Percentiles rank a stretch among this genome's conserved stretches.
phyloP scores from a whole-genome alignment of 805 yeast species.

The Peterozyma toletana region DNA sequence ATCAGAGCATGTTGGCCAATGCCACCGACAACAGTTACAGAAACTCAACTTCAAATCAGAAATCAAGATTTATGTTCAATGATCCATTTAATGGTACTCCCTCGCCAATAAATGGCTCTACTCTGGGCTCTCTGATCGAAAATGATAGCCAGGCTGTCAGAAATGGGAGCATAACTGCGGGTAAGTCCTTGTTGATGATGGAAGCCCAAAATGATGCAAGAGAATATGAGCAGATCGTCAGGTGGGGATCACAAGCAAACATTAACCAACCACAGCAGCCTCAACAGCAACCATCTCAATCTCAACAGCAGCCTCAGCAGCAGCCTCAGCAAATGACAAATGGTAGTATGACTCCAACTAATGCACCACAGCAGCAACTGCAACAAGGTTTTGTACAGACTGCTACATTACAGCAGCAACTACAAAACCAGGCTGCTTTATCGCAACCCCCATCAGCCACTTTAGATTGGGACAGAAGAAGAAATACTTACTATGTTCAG shows the following conservation, averaged over 20 bases:
- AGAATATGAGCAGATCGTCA: constrained; percentile 40
- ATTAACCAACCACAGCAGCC: constrained; percentile 4
- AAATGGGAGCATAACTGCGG: constrained; percentile 21
- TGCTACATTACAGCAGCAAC: background rate
- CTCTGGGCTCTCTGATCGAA: constrained; percentile 2
- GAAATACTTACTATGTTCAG: constrained; percentile 5
- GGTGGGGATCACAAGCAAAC: constrained; percentile 16
- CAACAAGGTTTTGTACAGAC: background rate
- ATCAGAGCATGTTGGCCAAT: background rate
- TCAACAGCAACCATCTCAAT: constrained; percentile 13
- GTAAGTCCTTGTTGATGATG: constrained; percentile 35
- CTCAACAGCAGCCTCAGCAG: constrained; percentile 7
- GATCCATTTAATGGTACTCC: constrained; percentile 40
- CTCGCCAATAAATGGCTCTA: background rate
- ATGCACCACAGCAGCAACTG: background rate
- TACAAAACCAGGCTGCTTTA: background rate
- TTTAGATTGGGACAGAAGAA: constrained; percentile 8
- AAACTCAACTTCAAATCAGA: constrained; percentile 47
- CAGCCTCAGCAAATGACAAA: constrained; percentile 14
- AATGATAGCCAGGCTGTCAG: constrained; percentile 4
- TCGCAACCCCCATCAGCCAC: background rate
- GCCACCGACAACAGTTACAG: constrained; percentile 19
- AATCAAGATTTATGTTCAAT: constrained; percentile 64
- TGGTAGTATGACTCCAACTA: too few relatives aligned
- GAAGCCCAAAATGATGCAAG: constrained; percentile 38